Percentiles rank a stretch among this genome's conserved stretches.
Evolutionary conservation across 495 filamentous ascomycete species (phyloP).

Genomic region (Aspergillus homomorphus): DNA sequence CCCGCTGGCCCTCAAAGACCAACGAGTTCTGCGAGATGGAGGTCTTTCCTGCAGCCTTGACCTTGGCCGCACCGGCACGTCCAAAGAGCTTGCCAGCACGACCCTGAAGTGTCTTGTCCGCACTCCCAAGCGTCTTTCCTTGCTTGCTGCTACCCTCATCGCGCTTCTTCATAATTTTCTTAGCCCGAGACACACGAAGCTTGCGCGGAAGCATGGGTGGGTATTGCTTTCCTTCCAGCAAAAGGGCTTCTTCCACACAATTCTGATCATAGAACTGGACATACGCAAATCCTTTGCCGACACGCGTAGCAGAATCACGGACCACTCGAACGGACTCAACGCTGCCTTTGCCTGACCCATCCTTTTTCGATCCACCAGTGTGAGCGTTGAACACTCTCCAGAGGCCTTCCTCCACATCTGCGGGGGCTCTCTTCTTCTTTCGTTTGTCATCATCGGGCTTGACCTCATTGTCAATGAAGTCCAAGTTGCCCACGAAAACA

Average conservation of each 20-base stretch:
- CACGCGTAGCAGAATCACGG: slow-evolving; percentile 80
- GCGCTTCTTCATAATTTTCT: slow-evolving; percentile 67
- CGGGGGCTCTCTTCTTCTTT: slow-evolving; percentile 65
- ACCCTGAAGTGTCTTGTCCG: slow-evolving; percentile 70
- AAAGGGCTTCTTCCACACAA: slow-evolving; percentile 80
- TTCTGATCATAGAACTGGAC: slow-evolving; percentile 93
- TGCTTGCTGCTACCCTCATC: slow-evolving; percentile 37
- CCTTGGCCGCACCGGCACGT: slow-evolving; percentile 65
- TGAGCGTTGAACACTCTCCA: slow-evolving; percentile 75
- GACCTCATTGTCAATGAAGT: slow-evolving; percentile 86
- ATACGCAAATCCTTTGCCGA: slow-evolving; percentile 97
- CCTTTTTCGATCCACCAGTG: slow-evolving; percentile 43
- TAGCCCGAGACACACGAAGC: slow-evolving; percentile 81
- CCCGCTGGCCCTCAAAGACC: slow-evolving; percentile 89
- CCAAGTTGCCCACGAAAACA: slow-evolving; percentile 94
- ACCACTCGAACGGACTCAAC: slow-evolving; percentile 95
- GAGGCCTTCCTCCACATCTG: slow-evolving; percentile 91
- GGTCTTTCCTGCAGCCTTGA: slow-evolving; percentile 45
- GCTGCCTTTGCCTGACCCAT: slow-evolving; percentile 55
- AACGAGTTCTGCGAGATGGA: slow-evolving; percentile 52
- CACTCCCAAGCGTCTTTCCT: slow-evolving; percentile 55
- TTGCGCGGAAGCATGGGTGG: slow-evolving; percentile 86
- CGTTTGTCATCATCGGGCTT: slow-evolving; percentile 52
- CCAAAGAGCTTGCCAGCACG: slow-evolving; percentile 83
- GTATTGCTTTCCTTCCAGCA: slow-evolving; percentile 85